These are phyloP conservation scores for Testicularia cyperi DNA, from an alignment of 1,284 basidiomycete species.

Conservation along the genomic window DNA sequence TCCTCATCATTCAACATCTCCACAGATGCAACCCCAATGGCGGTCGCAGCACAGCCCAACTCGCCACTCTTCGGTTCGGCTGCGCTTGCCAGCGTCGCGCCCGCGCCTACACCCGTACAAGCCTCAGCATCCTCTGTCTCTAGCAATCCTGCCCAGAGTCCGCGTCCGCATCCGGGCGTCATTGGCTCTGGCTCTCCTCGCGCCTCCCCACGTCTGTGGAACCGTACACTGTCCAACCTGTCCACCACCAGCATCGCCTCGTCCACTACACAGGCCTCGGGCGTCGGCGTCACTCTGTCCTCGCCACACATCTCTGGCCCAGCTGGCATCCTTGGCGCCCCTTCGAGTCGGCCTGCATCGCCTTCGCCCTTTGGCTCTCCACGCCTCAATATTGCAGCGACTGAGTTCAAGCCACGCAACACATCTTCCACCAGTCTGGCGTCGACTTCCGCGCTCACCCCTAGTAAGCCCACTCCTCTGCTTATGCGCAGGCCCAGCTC, in stretches of 20 bases:
- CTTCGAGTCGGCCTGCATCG: conserved; percentile 38
- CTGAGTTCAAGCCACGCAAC: conserved; percentile 48
- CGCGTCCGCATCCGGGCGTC: conserved; percentile 37
- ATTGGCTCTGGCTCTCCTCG: conserved; percentile 46
- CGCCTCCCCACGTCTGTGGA: conserved; percentile 44
- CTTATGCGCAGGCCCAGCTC: conserved; percentile 32
- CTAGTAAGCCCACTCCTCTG: conserved; percentile 14
- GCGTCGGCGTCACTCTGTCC: too few relatives aligned
- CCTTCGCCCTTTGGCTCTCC: conserved; percentile 50
- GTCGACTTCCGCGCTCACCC: conserved; percentile 11
- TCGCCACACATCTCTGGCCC: conserved; percentile 35
- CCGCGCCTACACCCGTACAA: background rate
- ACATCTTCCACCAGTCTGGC: conserved; percentile 10
- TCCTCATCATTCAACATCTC: conserved; percentile 19
- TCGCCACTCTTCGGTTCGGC: conserved; percentile 28
- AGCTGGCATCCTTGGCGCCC: conserved; percentile 13
- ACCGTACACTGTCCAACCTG: conserved; percentile 32
- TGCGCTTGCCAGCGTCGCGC: conserved; percentile 14
- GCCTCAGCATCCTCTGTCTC: conserved; percentile 3
- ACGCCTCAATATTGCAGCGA: conserved; percentile 50
- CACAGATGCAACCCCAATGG: conserved; percentile 7
- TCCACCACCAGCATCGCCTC: conserved; percentile 32
- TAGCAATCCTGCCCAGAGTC: conserved; percentile 12
- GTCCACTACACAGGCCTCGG: conserved; percentile 5
- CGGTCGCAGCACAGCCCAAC: conserved; percentile 9